Conservation (phyloP, 352 stramenopile species). For the Phytophthora constricta region DNA sequence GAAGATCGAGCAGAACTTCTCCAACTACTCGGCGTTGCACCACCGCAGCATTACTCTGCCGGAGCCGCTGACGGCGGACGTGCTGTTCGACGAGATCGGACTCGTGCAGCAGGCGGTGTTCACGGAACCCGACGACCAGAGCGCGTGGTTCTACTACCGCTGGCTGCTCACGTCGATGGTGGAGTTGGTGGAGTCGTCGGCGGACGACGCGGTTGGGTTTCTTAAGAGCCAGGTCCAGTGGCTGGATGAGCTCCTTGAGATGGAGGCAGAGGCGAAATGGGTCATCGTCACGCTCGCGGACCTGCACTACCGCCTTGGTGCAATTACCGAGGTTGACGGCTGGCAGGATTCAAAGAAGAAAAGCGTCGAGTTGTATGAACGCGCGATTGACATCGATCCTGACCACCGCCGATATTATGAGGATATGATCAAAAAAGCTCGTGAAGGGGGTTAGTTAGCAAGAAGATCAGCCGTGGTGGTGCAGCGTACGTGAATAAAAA, state of each 20-base stretch:
- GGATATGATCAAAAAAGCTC: conserved; percentile 54
- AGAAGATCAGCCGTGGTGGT: not conserved
- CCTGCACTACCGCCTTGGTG: conserved; percentile 45
- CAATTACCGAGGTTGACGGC: conserved; percentile 27
- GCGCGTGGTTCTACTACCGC: conserved; percentile 98
- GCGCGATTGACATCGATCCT: conserved; percentile 53
- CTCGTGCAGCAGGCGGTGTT: conserved; percentile 96
- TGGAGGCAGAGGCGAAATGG: conserved; percentile 82
- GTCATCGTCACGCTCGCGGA: conserved; percentile 72
- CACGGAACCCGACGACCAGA: conserved; percentile 99
- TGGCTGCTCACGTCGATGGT: conserved; percentile 91
- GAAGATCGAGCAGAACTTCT: conserved; percentile 98
- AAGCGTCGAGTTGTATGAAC: conserved; percentile 57
- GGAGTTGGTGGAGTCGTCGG: conserved; percentile 52
- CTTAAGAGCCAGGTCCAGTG: conserved; percentile 78
- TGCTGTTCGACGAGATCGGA: conserved; percentile 77
- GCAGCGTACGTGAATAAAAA: not conserved
- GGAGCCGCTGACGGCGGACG: conserved; percentile 53
- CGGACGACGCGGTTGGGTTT: conserved; percentile 51
- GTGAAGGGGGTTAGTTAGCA: not conserved
- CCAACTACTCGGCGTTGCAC: conserved; percentile 96
- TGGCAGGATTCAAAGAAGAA: conserved; percentile 44
- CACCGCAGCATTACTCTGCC: conserved; percentile 66
- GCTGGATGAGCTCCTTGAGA: conserved; percentile 82
- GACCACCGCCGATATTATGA: conserved; percentile 71